Base-by-base conservation (phyloP, 2,329 filamentous ascomycete species). In the Dactylellina cionopaga region DNA sequence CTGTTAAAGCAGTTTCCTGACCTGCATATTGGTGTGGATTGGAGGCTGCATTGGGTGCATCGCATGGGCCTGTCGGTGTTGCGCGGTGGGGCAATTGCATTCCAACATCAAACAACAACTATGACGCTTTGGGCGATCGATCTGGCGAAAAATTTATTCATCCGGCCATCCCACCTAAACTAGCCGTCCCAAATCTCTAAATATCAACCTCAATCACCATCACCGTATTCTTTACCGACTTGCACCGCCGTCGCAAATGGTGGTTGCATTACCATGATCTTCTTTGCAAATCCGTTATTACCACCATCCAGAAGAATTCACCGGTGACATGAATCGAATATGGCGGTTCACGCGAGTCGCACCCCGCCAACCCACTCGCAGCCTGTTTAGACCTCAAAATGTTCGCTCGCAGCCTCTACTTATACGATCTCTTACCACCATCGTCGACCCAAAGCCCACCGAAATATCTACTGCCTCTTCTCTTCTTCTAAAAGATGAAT, bases 251-350 rank as follows among this genome's bases (percentile, higher is more conserved):
- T 43, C 51, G 11, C 29, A 37, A 15, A 54, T 49, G 37, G 47
- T 60, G 51, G 37, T 44, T 37, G 52, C 17, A 25, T 31, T 52
- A 59, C 46, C 63, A 72, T 72, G 68, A 60, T 27, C 31, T 19
- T 72, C 33, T 37, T 17, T 19, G 25, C 46, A 49, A 11, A 6
- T 22, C 24, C 31, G n/a, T 22, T 19, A 39, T 54, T 59, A 64
- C 51, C 44, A 41, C 29, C 29, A 4, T n/a, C n/a, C 39, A 33
- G 25, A 29, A 35, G 39, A 19, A 58, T 17, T 39, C 17, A 35
- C 43, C 56, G 59, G 68, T 72, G 68, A 72, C 39, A 72, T 72
- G 68, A 51, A 72, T 58, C 59, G 68, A 55, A 60, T 51, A 59
- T 44, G 46, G 44, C 68, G 68, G 27, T 37, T 72, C 59, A 41